Percentiles rank a stretch among this genome's conserved stretches.
phyloP scores from a whole-genome alignment of 169 alveolate genomes.

The Amoebophrya sp. region DNA sequence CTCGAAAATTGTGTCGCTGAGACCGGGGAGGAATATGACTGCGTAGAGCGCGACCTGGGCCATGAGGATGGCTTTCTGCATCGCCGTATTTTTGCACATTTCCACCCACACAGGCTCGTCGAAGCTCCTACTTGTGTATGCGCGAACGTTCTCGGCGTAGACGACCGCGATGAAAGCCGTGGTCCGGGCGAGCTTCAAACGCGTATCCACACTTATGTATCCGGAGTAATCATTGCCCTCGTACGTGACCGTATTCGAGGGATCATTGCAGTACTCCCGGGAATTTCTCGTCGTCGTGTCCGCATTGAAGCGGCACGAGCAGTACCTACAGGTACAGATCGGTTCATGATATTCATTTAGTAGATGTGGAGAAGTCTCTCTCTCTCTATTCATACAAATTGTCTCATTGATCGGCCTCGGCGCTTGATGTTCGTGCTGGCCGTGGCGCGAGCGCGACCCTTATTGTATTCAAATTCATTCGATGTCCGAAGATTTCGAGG shows the following conservation, averaged over 20 bases:
- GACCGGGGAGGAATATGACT: slow-evolving; percentile 14
- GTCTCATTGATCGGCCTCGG: too few relatives aligned
- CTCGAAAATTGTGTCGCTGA: slow-evolving; percentile 22
- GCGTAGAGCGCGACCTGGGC: slow-evolving; percentile 26
- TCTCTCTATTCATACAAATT: too few relatives aligned
- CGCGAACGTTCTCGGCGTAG: slow-evolving; percentile 26
- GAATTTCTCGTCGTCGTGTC: not conserved
- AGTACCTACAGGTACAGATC: not conserved
- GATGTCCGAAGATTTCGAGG: too few relatives aligned
- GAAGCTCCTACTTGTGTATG: slow-evolving; percentile 24
- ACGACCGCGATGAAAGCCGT: slow-evolving; percentile 23
- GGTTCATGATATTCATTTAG: not conserved
- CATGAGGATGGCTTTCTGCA: slow-evolving; percentile 19
- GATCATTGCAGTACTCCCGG: not conserved
- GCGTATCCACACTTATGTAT: not conserved
- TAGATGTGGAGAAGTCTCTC: too few relatives aligned
- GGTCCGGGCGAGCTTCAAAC: slow-evolving; percentile 4
- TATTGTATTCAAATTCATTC: too few relatives aligned
- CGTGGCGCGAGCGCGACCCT: too few relatives aligned
- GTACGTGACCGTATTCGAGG: not conserved
- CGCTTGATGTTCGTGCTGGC: too few relatives aligned
- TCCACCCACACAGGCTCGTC: slow-evolving; percentile 19
- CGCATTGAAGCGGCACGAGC: not conserved
- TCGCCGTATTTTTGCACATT: slow-evolving; percentile 9
- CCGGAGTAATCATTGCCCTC: not conserved